Evolutionary conservation across 306 rosid species (phyloP).

Genomic region (Cicer cuneatum): DNA sequence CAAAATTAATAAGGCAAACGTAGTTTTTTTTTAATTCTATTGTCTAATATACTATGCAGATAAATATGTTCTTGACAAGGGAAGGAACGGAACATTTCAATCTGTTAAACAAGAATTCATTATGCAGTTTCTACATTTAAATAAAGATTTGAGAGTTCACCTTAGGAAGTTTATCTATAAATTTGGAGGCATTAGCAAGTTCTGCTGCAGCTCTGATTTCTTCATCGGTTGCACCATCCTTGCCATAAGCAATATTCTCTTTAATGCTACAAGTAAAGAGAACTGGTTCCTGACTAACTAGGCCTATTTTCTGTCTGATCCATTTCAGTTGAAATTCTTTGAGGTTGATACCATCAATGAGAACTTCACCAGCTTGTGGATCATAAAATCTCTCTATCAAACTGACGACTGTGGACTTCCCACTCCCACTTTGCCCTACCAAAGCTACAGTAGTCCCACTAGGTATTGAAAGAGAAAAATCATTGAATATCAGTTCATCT

Average conservation of each 20-base stretch:
- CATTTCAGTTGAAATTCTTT: conserved; percentile 75
- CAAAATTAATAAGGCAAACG: conserved; percentile 3
- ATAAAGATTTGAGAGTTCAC: conserved; percentile 17
- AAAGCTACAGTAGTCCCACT: conserved; percentile 70
- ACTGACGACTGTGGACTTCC: conserved; percentile 81
- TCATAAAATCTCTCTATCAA: conserved; percentile 93
- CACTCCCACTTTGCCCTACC: conserved; percentile 93
- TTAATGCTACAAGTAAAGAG: conserved; percentile 72
- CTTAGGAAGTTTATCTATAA: conserved; percentile 47
- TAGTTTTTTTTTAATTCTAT: neutral
- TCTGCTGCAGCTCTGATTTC: conserved; percentile 48
- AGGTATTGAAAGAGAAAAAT: conserved; percentile 58
- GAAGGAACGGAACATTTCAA: conserved; percentile 16
- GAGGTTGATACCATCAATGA: conserved; percentile 75
- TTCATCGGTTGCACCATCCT: conserved; percentile 62
- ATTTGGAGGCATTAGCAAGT: conserved; percentile 49
- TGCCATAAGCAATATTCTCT: conserved; percentile 82
- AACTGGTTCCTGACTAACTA: conserved; percentile 87
- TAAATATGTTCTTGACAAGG: neutral
- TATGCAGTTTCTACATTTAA: conserved; percentile 6
- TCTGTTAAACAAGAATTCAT: neutral
- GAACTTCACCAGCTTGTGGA: conserved; percentile 75
- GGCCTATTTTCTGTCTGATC: conserved; percentile 80
- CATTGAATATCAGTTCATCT: conserved; percentile 55
- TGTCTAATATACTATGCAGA: neutral